These are phyloP conservation scores for Crucihimalaya himalaica DNA, from an alignment of 345 rosid genomes.

Conservation along the genomic window DNA sequence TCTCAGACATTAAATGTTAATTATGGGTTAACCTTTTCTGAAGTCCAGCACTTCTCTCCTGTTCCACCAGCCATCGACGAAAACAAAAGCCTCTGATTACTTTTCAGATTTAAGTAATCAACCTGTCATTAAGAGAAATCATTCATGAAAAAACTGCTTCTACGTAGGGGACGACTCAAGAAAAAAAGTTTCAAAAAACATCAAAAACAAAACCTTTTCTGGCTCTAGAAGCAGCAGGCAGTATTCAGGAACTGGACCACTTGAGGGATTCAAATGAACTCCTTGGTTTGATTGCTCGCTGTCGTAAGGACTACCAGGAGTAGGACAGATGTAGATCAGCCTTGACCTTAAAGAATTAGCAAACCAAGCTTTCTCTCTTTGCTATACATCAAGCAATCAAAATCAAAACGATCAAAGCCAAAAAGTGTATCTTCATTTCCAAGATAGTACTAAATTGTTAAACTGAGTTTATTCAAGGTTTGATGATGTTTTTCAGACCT, in stretches of 20 bases:
- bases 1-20: background rate
- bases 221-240: constrained; percentile 80
- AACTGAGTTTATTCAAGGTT: background rate
- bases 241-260: constrained; percentile 63
- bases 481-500: constrained; percentile 44
- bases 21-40: constrained; percentile 64
- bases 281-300: constrained; percentile 47
- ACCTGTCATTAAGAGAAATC: constrained; percentile 48
- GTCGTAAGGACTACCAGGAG: constrained; percentile 61
- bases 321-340: constrained; percentile 61
- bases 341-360: constrained; percentile 70
- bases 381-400: constrained; percentile 49
- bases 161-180: background rate
- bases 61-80: constrained; percentile 43
- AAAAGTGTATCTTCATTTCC: background rate
- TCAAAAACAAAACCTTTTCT: constrained; percentile 54
- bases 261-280: constrained; percentile 56
- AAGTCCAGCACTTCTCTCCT: constrained; percentile 65
- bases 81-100: constrained; percentile 60
- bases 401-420: background rate
- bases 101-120: constrained; percentile 91
- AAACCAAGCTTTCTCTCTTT: constrained; percentile 80
- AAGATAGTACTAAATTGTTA: background rate
- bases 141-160: background rate
- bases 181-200: background rate